phyloP scores from a whole-genome alignment of 441 rosid genomes.

The Brassica hybrid region DNA sequence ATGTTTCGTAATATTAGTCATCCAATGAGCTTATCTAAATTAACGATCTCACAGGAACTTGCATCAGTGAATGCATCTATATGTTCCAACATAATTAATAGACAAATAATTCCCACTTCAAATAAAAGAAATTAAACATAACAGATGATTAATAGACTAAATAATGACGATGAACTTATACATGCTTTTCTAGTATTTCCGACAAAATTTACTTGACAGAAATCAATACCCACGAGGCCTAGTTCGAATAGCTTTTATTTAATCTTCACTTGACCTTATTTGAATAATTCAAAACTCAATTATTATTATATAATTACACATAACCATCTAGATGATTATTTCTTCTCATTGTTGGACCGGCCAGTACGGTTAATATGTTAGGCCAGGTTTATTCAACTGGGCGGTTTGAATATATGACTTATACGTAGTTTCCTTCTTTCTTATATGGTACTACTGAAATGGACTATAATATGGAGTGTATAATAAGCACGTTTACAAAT shows the following conservation, averaged over 20 bases:
- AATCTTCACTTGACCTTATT: conserved; percentile 22
- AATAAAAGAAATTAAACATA: neutral
- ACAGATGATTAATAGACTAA: neutral
- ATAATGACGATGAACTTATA: neutral
- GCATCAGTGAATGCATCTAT: neutral
- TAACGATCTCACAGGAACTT: neutral
- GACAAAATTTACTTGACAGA: neutral
- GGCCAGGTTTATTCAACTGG: conserved; percentile 31
- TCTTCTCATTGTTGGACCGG: conserved; percentile 8
- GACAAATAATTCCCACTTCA: neutral
- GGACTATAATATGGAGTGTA: neutral
- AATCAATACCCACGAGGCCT: conserved; percentile 38
- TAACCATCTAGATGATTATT: conserved; percentile 30
- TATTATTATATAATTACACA: neutral
- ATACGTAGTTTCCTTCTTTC: neutral
- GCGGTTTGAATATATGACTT: conserved; percentile 30
- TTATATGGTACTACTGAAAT: neutral
- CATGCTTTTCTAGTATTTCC: neutral
- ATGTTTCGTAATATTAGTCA: neutral
- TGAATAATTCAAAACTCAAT: neutral
- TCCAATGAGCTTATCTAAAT: neutral
- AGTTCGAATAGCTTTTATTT: conserved; percentile 31
- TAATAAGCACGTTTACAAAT: neutral
- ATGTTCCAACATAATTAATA: neutral
- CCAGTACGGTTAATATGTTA: conserved; percentile 14